Evolutionary conservation across 768 basidiomycete genomes (phyloP), one percentile per base, ranked within the genome.

Genomic region (Calocybe cyanea): DNA sequence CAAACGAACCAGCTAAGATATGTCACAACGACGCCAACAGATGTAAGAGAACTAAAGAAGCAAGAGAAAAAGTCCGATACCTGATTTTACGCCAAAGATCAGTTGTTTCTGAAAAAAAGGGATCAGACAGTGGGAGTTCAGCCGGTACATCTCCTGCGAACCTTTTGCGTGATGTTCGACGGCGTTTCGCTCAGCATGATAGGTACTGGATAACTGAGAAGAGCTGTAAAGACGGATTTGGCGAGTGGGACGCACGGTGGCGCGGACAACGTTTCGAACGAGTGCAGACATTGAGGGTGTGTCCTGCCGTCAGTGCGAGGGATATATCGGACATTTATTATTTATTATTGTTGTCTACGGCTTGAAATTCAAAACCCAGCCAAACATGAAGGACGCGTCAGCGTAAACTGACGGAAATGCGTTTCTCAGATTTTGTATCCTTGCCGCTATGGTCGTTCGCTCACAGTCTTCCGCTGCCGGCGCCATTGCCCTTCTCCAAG

Each of bases 81-180:
- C 86, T 87, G 63, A 92, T 87, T 71, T 83, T 90, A 60, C 87
- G 82, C 90, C 90, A 92, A 53, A 92, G 78, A 45, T 83, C 74
- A 41, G 85, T 69, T 21, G 88, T 85, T 48, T 81, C 90, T 92
- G 57, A 30, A 51, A 10, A 24, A 30, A 19, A 38, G 31, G 24
- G 19, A 34, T 44, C n/a, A 45, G 21, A 38, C 35, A 32, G 18
- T 4, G 31, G 34, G 43, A n/a, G n/a, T n/a, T n/a, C n/a, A n/a
- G n/a, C n/a, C n/a, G n/a, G n/a, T n/a, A n/a, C n/a, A n/a, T n/a
- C n/a, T n/a, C n/a, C n/a, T n/a, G n/a, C 61, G 52, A 50, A 88
- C 87, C 75, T 59, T 67, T 67, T 48, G 87, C 87, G 57, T 89
- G 87, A 57, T 81, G 77, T 46, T 70, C 65, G 43, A 85, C 67